These are phyloP conservation scores for Coemansia sp. DNA, from an alignment of 192 early-diverging fungal genomes.

Conservation along the genomic window DNA sequence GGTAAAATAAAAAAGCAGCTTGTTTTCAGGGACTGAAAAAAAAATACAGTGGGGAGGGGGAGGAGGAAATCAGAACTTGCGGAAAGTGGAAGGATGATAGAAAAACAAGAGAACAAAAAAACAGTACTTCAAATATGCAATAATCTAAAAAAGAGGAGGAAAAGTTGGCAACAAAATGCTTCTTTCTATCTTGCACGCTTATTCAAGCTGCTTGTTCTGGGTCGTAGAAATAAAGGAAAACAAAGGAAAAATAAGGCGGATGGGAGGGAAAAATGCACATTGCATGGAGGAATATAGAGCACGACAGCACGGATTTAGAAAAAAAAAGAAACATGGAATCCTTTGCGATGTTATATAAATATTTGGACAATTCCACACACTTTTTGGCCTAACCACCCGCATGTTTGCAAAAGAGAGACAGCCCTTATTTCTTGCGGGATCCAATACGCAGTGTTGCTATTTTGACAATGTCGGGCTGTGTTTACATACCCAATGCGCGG, in stretches of 20 bases:
- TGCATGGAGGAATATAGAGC: too few relatives aligned
- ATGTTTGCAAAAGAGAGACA: too few relatives aligned
- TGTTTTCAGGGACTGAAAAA: not conserved
- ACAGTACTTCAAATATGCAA: not conserved
- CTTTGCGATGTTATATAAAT: not conserved
- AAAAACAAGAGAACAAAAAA: conserved; percentile 3
- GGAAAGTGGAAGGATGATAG: not conserved
- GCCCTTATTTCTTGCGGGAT: not conserved
- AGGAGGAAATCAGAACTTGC: not conserved
- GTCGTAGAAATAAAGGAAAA: too few relatives aligned
- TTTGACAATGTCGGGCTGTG: not conserved
- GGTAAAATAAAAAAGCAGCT: not conserved
- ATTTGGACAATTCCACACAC: not conserved
- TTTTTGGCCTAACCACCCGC: not conserved
- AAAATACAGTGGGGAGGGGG: not conserved
- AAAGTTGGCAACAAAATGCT: not conserved
- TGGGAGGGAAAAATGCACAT: not conserved
- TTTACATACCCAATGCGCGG: not conserved
- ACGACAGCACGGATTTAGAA: not conserved
- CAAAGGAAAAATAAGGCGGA: not conserved
- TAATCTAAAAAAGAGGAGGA: not conserved
- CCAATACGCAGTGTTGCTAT: not conserved
- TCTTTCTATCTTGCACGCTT: not conserved
- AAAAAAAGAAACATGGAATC: not conserved
- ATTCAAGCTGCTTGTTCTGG: not conserved